phyloP scores from a whole-genome alignment of 2,329 filamentous ascomycete species.

The Aspergillus viridinutans region DNA sequence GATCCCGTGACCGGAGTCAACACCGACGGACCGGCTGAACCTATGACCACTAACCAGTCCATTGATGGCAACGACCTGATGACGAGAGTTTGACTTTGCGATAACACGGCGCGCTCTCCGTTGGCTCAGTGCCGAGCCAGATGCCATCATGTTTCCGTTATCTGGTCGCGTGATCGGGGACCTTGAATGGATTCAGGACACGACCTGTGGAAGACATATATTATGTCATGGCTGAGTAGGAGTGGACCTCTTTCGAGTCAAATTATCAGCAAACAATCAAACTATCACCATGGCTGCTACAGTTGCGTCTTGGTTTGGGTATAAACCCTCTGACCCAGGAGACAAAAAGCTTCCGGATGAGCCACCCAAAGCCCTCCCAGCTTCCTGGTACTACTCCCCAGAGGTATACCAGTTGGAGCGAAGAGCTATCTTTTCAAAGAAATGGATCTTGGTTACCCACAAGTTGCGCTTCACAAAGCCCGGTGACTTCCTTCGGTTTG shows the following conservation, averaged over 20 bases:
- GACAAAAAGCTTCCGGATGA: not conserved
- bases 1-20: not conserved
- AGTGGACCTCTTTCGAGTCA: not conserved
- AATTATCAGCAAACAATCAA: not conserved
- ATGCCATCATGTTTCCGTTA: not conserved
- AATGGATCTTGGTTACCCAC: slow-evolving; percentile 32
- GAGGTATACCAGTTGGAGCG: slow-evolving; percentile 50
- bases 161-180: not conserved
- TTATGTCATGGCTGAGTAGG: not conserved
- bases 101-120: not conserved
- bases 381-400: slow-evolving; percentile 41
- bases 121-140: not conserved
- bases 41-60: not conserved
- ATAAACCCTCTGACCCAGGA: not conserved
- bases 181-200: not conserved
- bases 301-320: not conserved
- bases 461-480: slow-evolving; percentile 45
- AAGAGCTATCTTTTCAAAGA: slow-evolving; percentile 53
- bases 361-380: slow-evolving; percentile 37
- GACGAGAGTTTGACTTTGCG: not conserved
- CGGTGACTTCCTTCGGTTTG: slow-evolving; percentile 55
- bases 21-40: not conserved
- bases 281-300: not conserved
- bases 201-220: not conserved
- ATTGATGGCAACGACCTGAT: not conserved